Evolutionary conservation across 345 rosid genomes (phyloP), one percentile per base, ranked within the genome.

Genomic region (Xanthoceras sorbifolium): DNA sequence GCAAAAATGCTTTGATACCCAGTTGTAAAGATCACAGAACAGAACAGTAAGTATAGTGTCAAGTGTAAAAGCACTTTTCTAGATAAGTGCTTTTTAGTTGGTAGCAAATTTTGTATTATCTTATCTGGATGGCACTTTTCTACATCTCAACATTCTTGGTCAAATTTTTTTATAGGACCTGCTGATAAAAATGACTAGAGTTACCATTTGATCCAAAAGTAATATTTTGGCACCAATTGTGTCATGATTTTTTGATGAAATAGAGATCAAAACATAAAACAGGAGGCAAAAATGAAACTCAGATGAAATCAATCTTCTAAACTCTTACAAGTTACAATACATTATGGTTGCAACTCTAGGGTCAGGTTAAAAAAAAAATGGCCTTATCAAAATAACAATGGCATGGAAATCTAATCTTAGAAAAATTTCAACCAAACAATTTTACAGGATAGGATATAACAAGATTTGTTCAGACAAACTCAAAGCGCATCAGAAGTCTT

Each of bases 401-500:
- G 4, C 31, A 26, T 28, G 34, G 12, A 25, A 50, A 50, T 50
- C 12, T 50, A 6, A 50, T 50, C 55, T 2, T 50, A 6, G 55
- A 50, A 50, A 50, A 50, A 50, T 50, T 23, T 60, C 64, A 26
- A 60, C 32, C 6, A 26, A 60, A 57, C 25, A n/a, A 23, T 6
- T 23, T n/a, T 23, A 57, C 63, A 57, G 14, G 46, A 42, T 12
- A 10, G 22, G 8, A 9, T 1, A 55, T 2, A 73, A 29, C 28
- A 46, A 64, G 64, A 31, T 20, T n/a, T 36, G 38, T 14, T 61
- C 67, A 85, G 34, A 80, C 80, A 32, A 92, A 90, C 75, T 87
- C 89, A 64, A 90, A 86, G 59, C 85, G 88, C 83, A 93, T 64
- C 23, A 91, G 93, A 66, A 93, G 94, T 85, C 84, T 87, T 29